A percentile compares a stretch with the other conserved stretches of the same genome.
Conservation (phyloP, 352 stramenopile species). For the Pythium oligandrum region DNA sequence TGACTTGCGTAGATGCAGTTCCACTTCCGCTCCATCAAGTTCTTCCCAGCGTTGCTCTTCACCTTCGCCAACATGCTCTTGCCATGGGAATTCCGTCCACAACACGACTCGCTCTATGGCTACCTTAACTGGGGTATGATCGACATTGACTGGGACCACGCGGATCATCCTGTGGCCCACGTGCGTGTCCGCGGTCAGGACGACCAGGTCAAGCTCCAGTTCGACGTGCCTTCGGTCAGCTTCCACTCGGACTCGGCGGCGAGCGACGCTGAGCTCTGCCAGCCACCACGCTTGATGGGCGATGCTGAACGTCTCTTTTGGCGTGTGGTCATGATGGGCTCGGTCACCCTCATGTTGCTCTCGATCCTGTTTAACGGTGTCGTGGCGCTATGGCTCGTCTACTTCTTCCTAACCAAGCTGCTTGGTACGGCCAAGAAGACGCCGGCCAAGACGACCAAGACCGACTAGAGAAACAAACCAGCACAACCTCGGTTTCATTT, state of each 20-base stretch:
- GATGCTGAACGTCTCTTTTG: slow-evolving; percentile 31
- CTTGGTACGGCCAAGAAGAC: slow-evolving; percentile 7
- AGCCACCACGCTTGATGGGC: slow-evolving; percentile 35
- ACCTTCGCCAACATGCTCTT: slow-evolving; percentile 70
- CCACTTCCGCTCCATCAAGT: slow-evolving; percentile 42
- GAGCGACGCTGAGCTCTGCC: slow-evolving; percentile 41
- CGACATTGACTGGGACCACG: slow-evolving; percentile 83
- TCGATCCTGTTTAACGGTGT: slow-evolving; percentile 48
- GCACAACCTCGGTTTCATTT: too few relatives aligned
- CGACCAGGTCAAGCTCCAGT: slow-evolving; percentile 63
- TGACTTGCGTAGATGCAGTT: slow-evolving; percentile 55
- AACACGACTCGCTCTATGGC: slow-evolving; percentile 69
- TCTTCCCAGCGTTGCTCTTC: slow-evolving; percentile 57
- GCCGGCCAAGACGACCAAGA: slow-evolving; percentile 1
- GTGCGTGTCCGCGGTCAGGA: slow-evolving; percentile 57
- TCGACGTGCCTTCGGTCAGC: slow-evolving; percentile 42
- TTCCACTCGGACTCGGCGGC: slow-evolving; percentile 34
- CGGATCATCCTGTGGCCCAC: slow-evolving; percentile 45
- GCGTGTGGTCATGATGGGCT: slow-evolving; percentile 30
- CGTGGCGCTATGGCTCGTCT: slow-evolving; percentile 56
- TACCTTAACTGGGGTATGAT: slow-evolving; percentile 92
- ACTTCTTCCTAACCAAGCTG: slow-evolving; percentile 47
- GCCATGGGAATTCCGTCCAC: slow-evolving; percentile 73
- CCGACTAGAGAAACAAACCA: slow-evolving; percentile 9
- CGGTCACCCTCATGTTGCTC: slow-evolving; percentile 36